Percentiles rank a stretch among this genome's conserved stretches.
Conservation (phyloP, 2,329 filamentous ascomycete genomes). For the Emergomyces orientalis region DNA sequence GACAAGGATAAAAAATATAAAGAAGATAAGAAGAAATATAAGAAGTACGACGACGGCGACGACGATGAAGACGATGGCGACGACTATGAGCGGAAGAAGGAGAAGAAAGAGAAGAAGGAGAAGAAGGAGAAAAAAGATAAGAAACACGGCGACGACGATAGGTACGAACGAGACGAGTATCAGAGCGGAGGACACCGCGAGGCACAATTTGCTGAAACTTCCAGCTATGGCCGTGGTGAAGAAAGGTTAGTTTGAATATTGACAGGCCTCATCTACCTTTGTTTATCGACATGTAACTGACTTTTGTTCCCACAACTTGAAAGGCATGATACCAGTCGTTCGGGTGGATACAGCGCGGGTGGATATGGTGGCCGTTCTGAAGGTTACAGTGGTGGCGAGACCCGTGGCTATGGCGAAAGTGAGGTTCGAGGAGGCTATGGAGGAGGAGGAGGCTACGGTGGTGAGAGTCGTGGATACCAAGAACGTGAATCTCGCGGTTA, state of each 20-base stretch:
- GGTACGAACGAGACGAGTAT: constrained; percentile 14
- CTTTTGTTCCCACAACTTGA: background rate
- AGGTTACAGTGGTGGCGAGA: constrained; percentile 7
- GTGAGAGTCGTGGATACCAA: background rate
- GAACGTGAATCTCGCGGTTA: background rate
- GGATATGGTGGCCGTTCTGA: constrained; percentile 1
- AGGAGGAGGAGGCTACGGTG: background rate
- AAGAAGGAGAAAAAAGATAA: constrained; percentile 12
- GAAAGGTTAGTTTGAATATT: constrained; percentile 5
- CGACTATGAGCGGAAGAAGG: constrained; percentile 9
- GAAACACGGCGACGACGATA: constrained; percentile 11
- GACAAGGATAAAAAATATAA: constrained; percentile 10
- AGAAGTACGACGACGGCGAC: constrained; percentile 3
- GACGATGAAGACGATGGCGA: constrained; percentile 8
- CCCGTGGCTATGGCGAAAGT: background rate
- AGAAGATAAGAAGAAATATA: constrained; percentile 8
- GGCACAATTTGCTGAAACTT: constrained; percentile 7
- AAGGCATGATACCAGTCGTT: background rate
- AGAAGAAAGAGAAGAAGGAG: constrained; percentile 13
- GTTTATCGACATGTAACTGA: background rate
- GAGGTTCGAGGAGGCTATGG: too few species aligned
- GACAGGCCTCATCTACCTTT: background rate
- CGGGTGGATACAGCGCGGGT: background rate
- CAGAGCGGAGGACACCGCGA: constrained; percentile 7
- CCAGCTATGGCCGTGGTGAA: constrained; percentile 7